These are phyloP conservation scores for Geotrichum siamense DNA, from an alignment of 1,139 yeast genomes.

Conservation along the genomic window DNA sequence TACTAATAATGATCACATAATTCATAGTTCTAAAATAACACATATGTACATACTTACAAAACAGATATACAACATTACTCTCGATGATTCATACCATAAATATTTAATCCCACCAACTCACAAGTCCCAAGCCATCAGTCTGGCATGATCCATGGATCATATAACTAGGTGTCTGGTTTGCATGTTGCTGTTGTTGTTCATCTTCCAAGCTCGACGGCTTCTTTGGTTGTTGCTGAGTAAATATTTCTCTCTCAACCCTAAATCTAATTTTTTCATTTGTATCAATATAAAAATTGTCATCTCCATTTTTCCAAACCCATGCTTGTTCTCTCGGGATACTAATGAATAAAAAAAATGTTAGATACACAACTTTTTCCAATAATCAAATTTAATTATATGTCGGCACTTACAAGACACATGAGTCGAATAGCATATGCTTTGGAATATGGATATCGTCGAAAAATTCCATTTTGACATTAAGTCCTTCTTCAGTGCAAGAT, in stretches of 20 bases:
- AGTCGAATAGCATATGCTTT: slow-evolving; percentile 69
- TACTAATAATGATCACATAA: too few species aligned
- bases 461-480: slow-evolving; percentile 73
- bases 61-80: too few species aligned
- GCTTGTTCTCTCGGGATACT: slow-evolving; percentile 58
- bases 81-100: too few species aligned
- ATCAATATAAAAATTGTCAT: slow-evolving; percentile 72
- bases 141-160: slow-evolving; percentile 88
- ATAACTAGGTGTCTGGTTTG: slow-evolving; percentile 53
- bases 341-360: too few species aligned
- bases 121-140: slow-evolving; percentile 92
- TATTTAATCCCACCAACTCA: slow-evolving; percentile 93
- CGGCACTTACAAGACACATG: slow-evolving; percentile 49
- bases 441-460: slow-evolving; percentile 92
- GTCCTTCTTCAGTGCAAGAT: slow-evolving; percentile 79
- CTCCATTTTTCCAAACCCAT: slow-evolving; percentile 77
- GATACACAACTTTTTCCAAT: too few species aligned
- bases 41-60: too few species aligned
- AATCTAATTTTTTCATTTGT: slow-evolving; percentile 85
- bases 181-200: slow-evolving; percentile 32
- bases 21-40: too few species aligned
- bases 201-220: slow-evolving; percentile 51
- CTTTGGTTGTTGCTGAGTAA: slow-evolving; percentile 70
- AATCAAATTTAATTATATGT: too few species aligned
- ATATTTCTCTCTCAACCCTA: slow-evolving; percentile 81